Percentiles rank a stretch among this genome's conserved stretches.
phyloP scores from a whole-genome alignment of 768 basidiomycete genomes.

The Jaapia argillacea region DNA sequence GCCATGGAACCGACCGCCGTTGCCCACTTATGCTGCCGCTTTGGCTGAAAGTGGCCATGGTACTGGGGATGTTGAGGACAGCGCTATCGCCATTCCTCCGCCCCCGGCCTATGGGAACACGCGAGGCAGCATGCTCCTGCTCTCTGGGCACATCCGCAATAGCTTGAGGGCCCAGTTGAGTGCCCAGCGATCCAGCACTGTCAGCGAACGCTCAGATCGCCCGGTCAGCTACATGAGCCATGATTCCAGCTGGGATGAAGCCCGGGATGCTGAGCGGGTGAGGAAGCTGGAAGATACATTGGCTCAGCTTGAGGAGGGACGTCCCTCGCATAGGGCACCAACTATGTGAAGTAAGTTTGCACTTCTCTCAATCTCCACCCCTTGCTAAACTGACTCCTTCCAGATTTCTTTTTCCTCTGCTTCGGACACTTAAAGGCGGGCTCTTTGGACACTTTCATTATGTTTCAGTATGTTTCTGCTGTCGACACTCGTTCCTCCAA shows the following conservation, averaged over 20 bases:
- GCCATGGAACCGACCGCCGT: conserved; percentile 63
- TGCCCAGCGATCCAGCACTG: conserved; percentile 5
- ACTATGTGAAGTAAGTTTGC: no score
- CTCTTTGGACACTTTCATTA: no score
- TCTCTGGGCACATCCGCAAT: conserved; percentile 40
- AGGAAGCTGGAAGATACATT: conserved; percentile 46
- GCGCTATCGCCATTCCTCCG: conserved; percentile 54
- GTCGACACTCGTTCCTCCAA: no score
- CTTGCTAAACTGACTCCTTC: no score
- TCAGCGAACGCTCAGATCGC: conserved; percentile 21
- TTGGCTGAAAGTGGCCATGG: conserved; percentile 59
- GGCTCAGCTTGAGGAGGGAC: conserved; percentile 24
- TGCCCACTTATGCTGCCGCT: conserved; percentile 64
- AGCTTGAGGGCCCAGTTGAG: conserved; percentile 36
- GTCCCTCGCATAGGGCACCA: not conserved
- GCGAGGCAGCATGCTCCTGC: conserved; percentile 54
- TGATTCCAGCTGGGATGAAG: conserved; percentile 49
- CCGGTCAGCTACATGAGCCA: conserved; percentile 46
- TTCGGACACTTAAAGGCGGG: no score
- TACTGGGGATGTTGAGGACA: conserved; percentile 70
- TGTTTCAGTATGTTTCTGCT: no score
- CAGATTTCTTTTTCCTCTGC: no score
- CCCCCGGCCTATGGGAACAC: conserved; percentile 75
- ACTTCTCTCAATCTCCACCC: no score
- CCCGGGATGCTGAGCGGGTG: conserved; percentile 42